Percentiles rank a stretch among this genome's conserved stretches.
Evolutionary conservation across 169 alveolate genomes (phyloP).

Genomic region (Plasmodium yoelii): DNA sequence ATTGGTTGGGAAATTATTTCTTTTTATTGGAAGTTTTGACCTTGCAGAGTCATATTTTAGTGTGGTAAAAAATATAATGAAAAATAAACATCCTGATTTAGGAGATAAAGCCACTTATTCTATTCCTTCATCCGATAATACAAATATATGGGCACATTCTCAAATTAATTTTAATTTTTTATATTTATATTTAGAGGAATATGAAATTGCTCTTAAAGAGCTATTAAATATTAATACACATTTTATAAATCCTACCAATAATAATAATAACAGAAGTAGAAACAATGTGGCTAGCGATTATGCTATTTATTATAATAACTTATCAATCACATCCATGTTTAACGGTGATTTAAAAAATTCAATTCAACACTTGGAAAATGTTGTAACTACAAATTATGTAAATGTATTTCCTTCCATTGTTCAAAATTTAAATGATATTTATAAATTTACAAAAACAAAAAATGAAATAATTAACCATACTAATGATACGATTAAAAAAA

Average conservation of each 20-base stretch:
- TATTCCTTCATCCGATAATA: neutral
- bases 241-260: neutral
- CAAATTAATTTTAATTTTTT: constrained; percentile 17
- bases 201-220: constrained; percentile 33
- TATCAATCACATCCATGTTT: constrained; percentile 47
- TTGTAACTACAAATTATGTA: constrained; percentile 10
- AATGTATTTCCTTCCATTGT: constrained; percentile 36
- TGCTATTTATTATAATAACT: constrained; percentile 41
- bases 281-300: constrained; percentile 12
- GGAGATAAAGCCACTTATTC: too few relatives aligned
- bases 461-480: constrained; percentile 19
- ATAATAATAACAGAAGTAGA: neutral
- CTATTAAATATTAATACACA: neutral
- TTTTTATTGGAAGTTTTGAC: constrained; percentile 56
- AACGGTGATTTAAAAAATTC: constrained; percentile 45
- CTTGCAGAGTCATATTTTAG: constrained; percentile 21
- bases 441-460: constrained; percentile 46
- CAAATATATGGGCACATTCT: neutral
- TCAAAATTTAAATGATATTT: constrained; percentile 42
- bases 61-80: constrained; percentile 3
- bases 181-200: constrained; percentile 39
- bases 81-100: too few relatives aligned
- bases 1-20: constrained; percentile 47
- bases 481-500: constrained; percentile 5
- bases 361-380: constrained; percentile 22